phyloP scores from a whole-genome alignment of 495 filamentous ascomycete genomes.

The Trichoderma asperelloides region DNA sequence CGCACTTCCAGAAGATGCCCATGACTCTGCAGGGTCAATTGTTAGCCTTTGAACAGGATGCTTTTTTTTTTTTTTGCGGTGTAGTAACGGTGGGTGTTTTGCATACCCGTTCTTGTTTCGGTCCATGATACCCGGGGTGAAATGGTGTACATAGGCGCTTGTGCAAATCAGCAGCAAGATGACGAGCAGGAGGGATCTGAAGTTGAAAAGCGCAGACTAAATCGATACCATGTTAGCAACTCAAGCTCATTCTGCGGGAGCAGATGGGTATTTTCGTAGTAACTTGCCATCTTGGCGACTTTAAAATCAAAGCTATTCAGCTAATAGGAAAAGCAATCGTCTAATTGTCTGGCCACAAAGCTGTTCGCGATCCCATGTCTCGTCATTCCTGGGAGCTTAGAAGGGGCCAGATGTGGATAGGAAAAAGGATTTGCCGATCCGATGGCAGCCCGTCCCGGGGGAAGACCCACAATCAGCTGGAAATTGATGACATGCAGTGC shows the following conservation, averaged over 20 bases:
- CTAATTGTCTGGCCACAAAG: neutral
- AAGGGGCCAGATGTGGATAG: slow-evolving; percentile 3
- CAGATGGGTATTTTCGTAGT: neutral
- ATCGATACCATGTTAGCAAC: slow-evolving; percentile 21
- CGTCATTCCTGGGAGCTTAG: neutral
- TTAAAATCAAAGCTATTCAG: neutral
- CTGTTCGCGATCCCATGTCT: neutral
- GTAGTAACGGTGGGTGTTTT: neutral
- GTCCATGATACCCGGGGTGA: slow-evolving; percentile 88
- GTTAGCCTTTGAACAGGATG: slow-evolving; percentile 11
- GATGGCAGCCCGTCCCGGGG: neutral
- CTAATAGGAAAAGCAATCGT: neutral
- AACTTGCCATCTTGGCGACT: slow-evolving; percentile 19
- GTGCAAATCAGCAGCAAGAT: slow-evolving; percentile 95
- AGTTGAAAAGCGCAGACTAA: slow-evolving; percentile 95
- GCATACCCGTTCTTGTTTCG: slow-evolving; percentile 80
- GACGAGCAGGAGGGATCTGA: slow-evolving; percentile 86
- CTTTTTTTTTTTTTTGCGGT: too few species aligned
- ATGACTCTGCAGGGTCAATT: slow-evolving; percentile 46
- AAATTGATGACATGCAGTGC: neutral
- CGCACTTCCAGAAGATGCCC: slow-evolving; percentile 95
- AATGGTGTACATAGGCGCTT: slow-evolving; percentile 80
- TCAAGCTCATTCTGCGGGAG: neutral
- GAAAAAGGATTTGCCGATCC: slow-evolving; percentile 6
- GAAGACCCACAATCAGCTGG: slow-evolving; percentile 6